A percentile compares a stretch with the other conserved stretches of the same genome.
These are phyloP conservation scores for Fulvia fulva DNA, from an alignment of 2,329 filamentous ascomycete species.

Conservation along the genomic window DNA sequence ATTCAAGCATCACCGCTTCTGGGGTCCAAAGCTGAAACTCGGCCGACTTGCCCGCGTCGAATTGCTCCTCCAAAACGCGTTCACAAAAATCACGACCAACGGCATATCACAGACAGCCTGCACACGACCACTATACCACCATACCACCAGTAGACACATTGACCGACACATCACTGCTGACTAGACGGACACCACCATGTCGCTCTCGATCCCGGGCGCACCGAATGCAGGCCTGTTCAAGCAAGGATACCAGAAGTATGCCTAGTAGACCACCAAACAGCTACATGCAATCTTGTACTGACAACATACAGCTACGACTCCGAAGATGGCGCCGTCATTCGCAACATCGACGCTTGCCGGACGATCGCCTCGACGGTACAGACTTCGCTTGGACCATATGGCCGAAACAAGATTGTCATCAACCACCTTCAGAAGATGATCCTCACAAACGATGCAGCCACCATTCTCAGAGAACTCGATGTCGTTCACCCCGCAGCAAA, in stretches of 20 bases:
- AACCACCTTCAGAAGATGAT: constrained; percentile 99
- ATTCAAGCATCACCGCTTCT: too few species aligned
- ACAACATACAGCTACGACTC: constrained; percentile 74
- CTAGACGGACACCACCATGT: constrained; percentile 59
- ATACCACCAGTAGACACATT: not conserved
- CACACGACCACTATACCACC: not conserved
- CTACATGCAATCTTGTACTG: constrained; percentile 28
- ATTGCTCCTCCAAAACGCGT: not conserved
- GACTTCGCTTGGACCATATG: constrained; percentile 94
- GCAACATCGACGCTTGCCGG: constrained; percentile 97
- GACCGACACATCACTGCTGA: not conserved
- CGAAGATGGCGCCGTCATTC: constrained; percentile 96
- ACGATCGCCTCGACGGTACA: constrained; percentile 94
- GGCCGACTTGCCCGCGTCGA: not conserved
- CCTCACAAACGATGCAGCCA: constrained; percentile 93
- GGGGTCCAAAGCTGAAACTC: not conserved
- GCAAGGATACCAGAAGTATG: constrained; percentile 90
- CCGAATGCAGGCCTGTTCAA: constrained; percentile 95
- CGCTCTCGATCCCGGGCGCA: constrained; percentile 89
- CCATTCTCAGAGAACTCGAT: constrained; percentile 94
- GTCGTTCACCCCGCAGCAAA: constrained; percentile 98
- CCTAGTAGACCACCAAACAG: constrained; percentile 19
- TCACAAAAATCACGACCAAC: not conserved
- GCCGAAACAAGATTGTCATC: constrained; percentile 99
- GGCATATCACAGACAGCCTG: not conserved